These are phyloP conservation scores for Ogataea paraovalis DNA, from an alignment of 805 yeast genomes.

Conservation along the genomic window DNA sequence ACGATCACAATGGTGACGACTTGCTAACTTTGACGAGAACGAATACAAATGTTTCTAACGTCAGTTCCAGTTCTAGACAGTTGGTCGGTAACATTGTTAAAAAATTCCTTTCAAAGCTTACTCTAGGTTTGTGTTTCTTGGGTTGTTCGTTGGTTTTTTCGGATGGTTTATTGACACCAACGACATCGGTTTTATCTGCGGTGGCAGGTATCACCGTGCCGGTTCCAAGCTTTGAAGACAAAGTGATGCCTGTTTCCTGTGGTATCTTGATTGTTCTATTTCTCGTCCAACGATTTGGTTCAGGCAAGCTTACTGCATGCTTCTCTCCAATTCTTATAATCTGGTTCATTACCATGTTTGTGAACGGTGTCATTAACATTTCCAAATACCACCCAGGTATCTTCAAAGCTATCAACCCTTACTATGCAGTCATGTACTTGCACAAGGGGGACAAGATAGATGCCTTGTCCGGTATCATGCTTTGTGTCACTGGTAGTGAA, in stretches of 20 bases:
- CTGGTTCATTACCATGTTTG: conserved; percentile 45
- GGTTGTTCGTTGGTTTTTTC: conserved; percentile 57
- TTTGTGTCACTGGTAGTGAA: conserved; percentile 56
- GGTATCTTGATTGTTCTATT: conserved; percentile 44
- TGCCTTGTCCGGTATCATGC: conserved; percentile 47
- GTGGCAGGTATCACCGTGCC: conserved; percentile 54
- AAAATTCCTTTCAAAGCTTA: conserved; percentile 31
- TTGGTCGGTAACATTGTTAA: conserved; percentile 24
- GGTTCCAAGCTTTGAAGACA: conserved; percentile 37
- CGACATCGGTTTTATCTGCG: conserved; percentile 57
- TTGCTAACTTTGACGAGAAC: conserved; percentile 34
- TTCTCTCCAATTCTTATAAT: conserved; percentile 54
- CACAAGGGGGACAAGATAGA: conserved; percentile 31
- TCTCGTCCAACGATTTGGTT: conserved; percentile 45
- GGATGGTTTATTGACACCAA: conserved; percentile 61
- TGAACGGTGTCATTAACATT: conserved; percentile 46
- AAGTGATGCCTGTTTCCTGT: conserved; percentile 47
- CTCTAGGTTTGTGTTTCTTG: conserved; percentile 40
- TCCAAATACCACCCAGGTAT: conserved; percentile 37
- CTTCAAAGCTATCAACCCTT: conserved; percentile 47
- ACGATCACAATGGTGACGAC: conserved; percentile 27
- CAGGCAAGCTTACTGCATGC: conserved; percentile 40
- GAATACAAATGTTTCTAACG: conserved; percentile 31
- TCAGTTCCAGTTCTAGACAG: conserved; percentile 13
- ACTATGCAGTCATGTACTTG: conserved; percentile 45